phyloP scores from a whole-genome alignment of 345 rosid genomes.

The Ailanthus altissimus region DNA sequence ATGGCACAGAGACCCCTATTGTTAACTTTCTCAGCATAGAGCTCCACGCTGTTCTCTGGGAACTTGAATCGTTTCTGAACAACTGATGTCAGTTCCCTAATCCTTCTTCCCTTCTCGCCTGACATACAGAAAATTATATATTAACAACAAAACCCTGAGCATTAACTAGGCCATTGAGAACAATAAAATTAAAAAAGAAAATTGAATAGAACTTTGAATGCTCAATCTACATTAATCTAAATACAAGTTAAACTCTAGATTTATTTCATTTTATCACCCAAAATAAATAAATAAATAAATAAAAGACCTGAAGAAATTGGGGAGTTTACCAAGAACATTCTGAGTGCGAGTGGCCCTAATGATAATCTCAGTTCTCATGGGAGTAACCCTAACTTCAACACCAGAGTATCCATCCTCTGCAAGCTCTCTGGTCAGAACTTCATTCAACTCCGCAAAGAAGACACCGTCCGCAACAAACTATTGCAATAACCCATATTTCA shows the following conservation, averaged over 20 bases:
- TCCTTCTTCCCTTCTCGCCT: slow-evolving; percentile 89
- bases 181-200: not conserved
- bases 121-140: not conserved
- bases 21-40: slow-evolving; percentile 74
- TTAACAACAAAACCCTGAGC: not conserved
- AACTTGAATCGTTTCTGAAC: slow-evolving; percentile 75
- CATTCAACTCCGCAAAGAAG: slow-evolving; percentile 78
- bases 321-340: slow-evolving; percentile 68
- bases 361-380: slow-evolving; percentile 87
- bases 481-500: not conserved
- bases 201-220: not conserved
- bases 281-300: too few relatives aligned
- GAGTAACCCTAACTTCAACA: slow-evolving; percentile 85
- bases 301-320: not conserved
- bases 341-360: slow-evolving; percentile 88
- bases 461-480: slow-evolving; percentile 88
- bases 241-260: not conserved
- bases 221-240: not conserved
- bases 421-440: slow-evolving; percentile 70
- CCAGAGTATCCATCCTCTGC: slow-evolving; percentile 97
- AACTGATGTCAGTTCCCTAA: slow-evolving; percentile 77
- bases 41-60: slow-evolving; percentile 74
- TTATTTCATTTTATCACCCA: too few relatives aligned
- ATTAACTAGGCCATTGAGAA: not conserved
- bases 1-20: slow-evolving; percentile 87